Evolutionary conservation across 371 early-diverging fungal genomes (phyloP), one percentile per base, ranked within the genome.

Genomic region (Actinomucor elegans): DNA sequence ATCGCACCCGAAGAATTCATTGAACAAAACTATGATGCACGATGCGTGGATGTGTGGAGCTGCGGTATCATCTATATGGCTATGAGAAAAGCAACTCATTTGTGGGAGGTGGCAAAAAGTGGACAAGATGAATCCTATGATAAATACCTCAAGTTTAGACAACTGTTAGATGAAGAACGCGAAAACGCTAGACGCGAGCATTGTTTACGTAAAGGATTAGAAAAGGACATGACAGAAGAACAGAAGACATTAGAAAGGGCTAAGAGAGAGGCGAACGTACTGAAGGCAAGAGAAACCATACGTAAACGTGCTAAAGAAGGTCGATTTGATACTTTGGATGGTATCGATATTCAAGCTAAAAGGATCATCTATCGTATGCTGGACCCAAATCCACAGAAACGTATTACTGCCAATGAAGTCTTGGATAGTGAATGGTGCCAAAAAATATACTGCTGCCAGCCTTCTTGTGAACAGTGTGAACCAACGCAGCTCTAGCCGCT

Each of bases 361-460:
- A 62, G 66, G 3, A 53, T 81, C 7, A 61, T 81, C 17, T 85
- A 83, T 59, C 57, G 75, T 21, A 83, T 89, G 57, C 60, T 89
- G 42, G 83, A 88, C 40, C 85, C 86, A 20, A 66, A 82, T 32
- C 84, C 85, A 2, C 42, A 58, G 3, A 81, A 73, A 41, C 79
- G 88, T 17, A 74, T 84, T 17, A 66, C 72, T 11, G 69, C 80
- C 21, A 35, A 50, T 18, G 74, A 79, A 41, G 57, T 86, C 4
- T 24, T 83, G 41, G 67, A 66, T 28, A 77, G 77, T 61, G 77
- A 72, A 24, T 88, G 86, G 86, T 73, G 83, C 58, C 58, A 54
- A 28, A 21, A 48, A 3, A 60, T 84, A 10, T 50, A 52, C 15
- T 57, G 63, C 31, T 72, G 73, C 40, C 71, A 71, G 12, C 42